Conservation (phyloP, 192 early-diverging fungal species). For the Backusella mclennaniae region DNA sequence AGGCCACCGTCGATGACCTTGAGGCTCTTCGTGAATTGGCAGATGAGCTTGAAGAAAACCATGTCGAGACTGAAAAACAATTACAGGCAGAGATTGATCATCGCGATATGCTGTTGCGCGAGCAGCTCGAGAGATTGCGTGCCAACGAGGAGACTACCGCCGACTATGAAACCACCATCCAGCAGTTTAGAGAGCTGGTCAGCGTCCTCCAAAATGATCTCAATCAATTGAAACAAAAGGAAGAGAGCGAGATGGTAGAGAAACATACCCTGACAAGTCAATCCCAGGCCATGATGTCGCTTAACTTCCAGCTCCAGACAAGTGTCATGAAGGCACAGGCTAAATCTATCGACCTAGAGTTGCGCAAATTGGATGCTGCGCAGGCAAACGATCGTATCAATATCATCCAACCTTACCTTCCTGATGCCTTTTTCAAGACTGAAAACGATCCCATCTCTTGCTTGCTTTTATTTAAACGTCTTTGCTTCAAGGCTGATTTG, state of each 20-base stretch:
- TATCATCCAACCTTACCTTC: conserved; percentile 70
- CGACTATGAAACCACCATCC: conserved; percentile 82
- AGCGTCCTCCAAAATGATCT: conserved; percentile 73
- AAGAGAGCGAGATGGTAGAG: conserved; percentile 54
- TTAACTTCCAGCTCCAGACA: conserved; percentile 77
- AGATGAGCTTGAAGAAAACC: conserved; percentile 92
- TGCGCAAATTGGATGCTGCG: conserved; percentile 81
- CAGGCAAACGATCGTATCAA: conserved; percentile 77
- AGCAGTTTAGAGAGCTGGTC: conserved; percentile 86
- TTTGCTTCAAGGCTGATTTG: conserved; percentile 80
- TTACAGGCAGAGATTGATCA: conserved; percentile 80
- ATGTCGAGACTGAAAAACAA: conserved; percentile 83
- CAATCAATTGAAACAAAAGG: conserved; percentile 62
- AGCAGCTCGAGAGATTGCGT: conserved; percentile 56
- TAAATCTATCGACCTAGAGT: conserved; percentile 88
- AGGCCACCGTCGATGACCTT: conserved; percentile 75
- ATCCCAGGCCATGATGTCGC: conserved; percentile 78
- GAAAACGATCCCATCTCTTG: conserved; percentile 77
- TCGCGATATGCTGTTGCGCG: conserved; percentile 66
- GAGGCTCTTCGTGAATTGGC: conserved; percentile 86
- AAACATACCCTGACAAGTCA: conserved; percentile 54
- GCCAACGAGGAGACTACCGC: conserved; percentile 74
- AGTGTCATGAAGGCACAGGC: conserved; percentile 80
- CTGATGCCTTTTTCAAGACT: conserved; percentile 75
- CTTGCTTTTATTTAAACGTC: conserved; percentile 73